Evolutionary conservation across 108 stramenopile genomes (phyloP), one percentile per base, ranked within the genome.

Genomic region (Skeletonema potamos): DNA sequence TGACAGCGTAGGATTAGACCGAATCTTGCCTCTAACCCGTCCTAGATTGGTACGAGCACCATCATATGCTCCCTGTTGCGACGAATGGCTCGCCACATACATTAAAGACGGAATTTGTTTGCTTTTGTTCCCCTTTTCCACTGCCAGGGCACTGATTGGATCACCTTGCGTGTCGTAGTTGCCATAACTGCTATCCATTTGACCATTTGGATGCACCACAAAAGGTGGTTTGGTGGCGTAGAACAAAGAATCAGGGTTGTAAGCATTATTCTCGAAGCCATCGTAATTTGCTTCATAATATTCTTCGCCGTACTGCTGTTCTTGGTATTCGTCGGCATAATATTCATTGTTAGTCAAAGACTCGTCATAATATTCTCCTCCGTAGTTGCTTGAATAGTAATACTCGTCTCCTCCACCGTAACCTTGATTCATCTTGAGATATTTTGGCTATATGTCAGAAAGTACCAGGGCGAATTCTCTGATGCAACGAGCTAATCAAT

Each of bases 51-150:
- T 22, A 1, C 48, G 48, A 8, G 48, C 48, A 51, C 48, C 48
- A 22, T 51, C 48, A 5, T 18, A 51, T 41, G 41, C 46, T 44
- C 34, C 71, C 20, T 64, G 28, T 15, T 18, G 30, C 12, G 82
- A 70, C 4, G 91, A 88, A 30, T 85, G 83, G 43, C 84, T 83
- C 13, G 91, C 88, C 20, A 92, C 82, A 56, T 89, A 88, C 67
- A 87, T 81, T n/a, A 70, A 46, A 27, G 48, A 43, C n/a, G 30
- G 22, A 18, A 29, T 55, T 32, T n/a, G 22, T 12, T 27, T 46
- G 26, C 26, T 12, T 22, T 32, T 20, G 24, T 62, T 32, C 18
- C 63, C 27, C 27, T 62, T 48, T 74, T 86, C 84, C 29, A 64
- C 74, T 2, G 85, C 84, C 32, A 89, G 27, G 0, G 88, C 83